These are phyloP conservation scores for Pleurostoma richardsiae DNA, from an alignment of 2,329 filamentous ascomycete genomes.

Conservation along the genomic window DNA sequence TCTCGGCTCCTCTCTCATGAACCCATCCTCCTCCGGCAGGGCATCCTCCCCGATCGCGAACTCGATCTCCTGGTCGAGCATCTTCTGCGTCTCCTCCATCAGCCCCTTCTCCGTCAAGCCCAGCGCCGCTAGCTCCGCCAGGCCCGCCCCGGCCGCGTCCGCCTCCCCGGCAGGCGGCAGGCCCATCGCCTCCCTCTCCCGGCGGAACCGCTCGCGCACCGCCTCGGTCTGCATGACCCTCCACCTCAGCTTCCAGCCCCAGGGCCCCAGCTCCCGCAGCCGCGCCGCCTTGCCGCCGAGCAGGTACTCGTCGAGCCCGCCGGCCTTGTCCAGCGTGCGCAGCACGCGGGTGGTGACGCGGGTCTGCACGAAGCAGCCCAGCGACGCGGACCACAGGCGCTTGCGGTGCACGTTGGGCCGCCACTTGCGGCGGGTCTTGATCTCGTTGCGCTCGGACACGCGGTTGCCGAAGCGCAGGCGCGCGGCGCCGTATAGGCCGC, in stretches of 20 bases:
- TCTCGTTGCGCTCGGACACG: slow-evolving; percentile 61
- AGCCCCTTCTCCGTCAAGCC: slow-evolving; percentile 18
- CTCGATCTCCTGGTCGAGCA: slow-evolving; percentile 33
- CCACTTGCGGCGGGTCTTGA: slow-evolving; percentile 70
- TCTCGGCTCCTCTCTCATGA: slow-evolving; percentile 19
- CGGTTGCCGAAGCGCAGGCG: slow-evolving; percentile 78
- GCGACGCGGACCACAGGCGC: slow-evolving; percentile 58
- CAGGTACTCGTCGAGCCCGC: slow-evolving; percentile 88
- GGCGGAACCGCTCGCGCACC: slow-evolving; percentile 61
- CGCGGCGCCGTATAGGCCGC: slow-evolving; percentile 64
- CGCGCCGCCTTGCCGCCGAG: slow-evolving; percentile 72
- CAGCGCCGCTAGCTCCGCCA: slow-evolving; percentile 16
- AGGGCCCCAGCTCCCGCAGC: slow-evolving; percentile 80
- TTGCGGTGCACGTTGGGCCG: slow-evolving; percentile 69
- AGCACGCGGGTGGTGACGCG: slow-evolving; percentile 66
- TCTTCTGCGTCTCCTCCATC: slow-evolving; percentile 29
- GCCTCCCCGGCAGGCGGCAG: slow-evolving; percentile 43
- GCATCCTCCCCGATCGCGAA: slow-evolving; percentile 41
- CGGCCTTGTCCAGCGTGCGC: slow-evolving; percentile 74
- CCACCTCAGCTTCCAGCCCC: slow-evolving; percentile 88
- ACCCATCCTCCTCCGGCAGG: slow-evolving; percentile 19
- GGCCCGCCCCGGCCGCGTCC: slow-evolving; percentile 18
- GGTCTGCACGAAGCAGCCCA: slow-evolving; percentile 60
- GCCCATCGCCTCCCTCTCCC: slow-evolving; percentile 61
- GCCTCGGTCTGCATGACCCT: slow-evolving; percentile 72